Base-by-base conservation (phyloP, 177 flowering plant genomes). In the Vitis hybrid region DNA sequence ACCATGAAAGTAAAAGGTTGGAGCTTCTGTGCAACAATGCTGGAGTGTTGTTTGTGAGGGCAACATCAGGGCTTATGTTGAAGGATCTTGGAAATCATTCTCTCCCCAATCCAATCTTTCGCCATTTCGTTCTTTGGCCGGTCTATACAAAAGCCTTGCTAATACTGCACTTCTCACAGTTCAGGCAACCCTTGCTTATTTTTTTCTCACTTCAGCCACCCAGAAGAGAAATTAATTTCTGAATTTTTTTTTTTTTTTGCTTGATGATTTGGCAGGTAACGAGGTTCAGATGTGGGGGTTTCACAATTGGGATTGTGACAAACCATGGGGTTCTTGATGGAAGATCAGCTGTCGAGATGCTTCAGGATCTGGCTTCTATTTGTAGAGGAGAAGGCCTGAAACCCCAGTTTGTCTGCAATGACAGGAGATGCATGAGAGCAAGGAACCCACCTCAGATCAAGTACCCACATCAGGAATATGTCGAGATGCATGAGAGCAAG, bases 221-320 rank as follows among this genome's bases (percentile, higher is more conserved):
- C 32, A 30, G 32, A 30, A 30, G 32, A 30, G 32, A 30, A 30
- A 30, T 30, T 30, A 30, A 30, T 30, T 0, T 0, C 32, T 30
- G 32, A 30, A 4, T 30, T 26, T 26, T 26, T 3, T 26, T 30
- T 30, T 30, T 4, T 30, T 30, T 30, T 32, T 18, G 11, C 18
- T 49, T 32, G 4, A 17, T 60, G 8, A 19, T 74, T 76, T 57
- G 66, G 54, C 80, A 85, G 86, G 86, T 82, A 1, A 85, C 88
- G 64, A 82, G 76, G 73, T 85, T 85, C 71, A 70, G 71, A 60
- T 85, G 84, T 75, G 84, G 88, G 69, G 80, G 83, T 52, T 85
- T 79, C 68, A 73, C 86, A 56, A 60, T 82, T 69, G 88, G 86
- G 57, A 78, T 85, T 67, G 69, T 75, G 54, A 72, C 79, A 62